These are phyloP conservation scores for Saccharomycopsis fibuligera DNA, from an alignment of 805 yeast species.

Conservation along the genomic window DNA sequence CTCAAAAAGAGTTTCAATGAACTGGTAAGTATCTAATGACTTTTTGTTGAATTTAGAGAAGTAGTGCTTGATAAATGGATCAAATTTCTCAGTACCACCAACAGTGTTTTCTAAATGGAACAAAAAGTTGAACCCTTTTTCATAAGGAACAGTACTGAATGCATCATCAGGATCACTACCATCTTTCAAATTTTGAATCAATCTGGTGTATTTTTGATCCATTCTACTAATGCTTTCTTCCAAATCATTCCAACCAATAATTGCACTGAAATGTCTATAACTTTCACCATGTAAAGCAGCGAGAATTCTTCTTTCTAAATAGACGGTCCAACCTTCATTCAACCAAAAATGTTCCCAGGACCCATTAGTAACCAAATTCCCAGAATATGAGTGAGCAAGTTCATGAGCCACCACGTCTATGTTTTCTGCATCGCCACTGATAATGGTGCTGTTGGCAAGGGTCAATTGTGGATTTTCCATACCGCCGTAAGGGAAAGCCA, in stretches of 20 bases:
- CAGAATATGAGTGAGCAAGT: constrained; percentile 89
- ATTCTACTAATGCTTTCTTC: constrained; percentile 59
- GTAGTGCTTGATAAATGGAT: constrained; percentile 74
- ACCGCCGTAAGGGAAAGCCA: constrained; percentile 83
- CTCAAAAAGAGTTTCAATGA: constrained; percentile 67
- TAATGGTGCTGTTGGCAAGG: constrained; percentile 83
- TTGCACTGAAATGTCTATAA: constrained; percentile 71
- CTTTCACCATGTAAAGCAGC: constrained; percentile 76
- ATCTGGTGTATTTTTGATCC: constrained; percentile 54
- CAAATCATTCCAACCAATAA: constrained; percentile 85
- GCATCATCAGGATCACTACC: constrained; percentile 84
- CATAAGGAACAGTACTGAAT: constrained; percentile 83
- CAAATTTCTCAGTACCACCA: constrained; percentile 62
- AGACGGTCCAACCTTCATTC: constrained; percentile 95
- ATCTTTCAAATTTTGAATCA: constrained; percentile 67
- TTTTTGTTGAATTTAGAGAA: constrained; percentile 61
- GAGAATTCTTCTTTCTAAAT: constrained; percentile 76
- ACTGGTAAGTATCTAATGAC: constrained; percentile 78
- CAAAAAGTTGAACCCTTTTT: constrained; percentile 78
- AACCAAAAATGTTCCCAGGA: constrained; percentile 95
- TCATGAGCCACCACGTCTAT: constrained; percentile 92
- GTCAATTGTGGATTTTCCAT: constrained; percentile 94
- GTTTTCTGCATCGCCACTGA: constrained; percentile 78
- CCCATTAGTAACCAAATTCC: constrained; percentile 82
- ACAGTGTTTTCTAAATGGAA: constrained; percentile 64